Base-by-base conservation (phyloP, 768 basidiomycete genomes). In the Hypsizygus marmoreus region DNA sequence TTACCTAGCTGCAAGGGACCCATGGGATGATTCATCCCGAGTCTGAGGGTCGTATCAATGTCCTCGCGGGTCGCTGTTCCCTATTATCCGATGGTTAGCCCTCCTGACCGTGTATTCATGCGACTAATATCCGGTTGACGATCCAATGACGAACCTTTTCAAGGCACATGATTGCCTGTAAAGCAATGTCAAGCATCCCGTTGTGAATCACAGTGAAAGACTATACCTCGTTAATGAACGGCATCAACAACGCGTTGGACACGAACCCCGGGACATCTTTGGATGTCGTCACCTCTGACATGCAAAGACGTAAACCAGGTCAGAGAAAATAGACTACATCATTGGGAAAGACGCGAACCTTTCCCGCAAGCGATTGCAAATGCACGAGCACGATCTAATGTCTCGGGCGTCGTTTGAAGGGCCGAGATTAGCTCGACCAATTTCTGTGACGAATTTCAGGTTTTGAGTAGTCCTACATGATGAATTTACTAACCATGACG, bases 11-110 rank as follows among this genome's bases (percentile, higher is more conserved):
- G 90, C 5, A 97, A 69, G 2, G 94, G 94, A 3, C 95, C 94
- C 89, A 97, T 95, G 3, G 93, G 92, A 59, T 94, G 90, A 51
- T 85, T 85, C 91, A 95, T 95, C 25, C 95, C 95, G 16, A 97
- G 73, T 61, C 85, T 88, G 39, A 97, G 79, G 0, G 94, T 97
- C 55, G 86, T 93, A 68, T 98, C 95, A 48, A 98, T 97, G 61
- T 97, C 93, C 40, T 97, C 92, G 16, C 89, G 82, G 2, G 89
- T 91, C 1, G 93, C 95, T n/a, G 85, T 80, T 1, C 94, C 95
- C 87, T 91, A 17, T 4, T 12, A n/a, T 29, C 32, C 4, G 13
- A 40, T 14, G 10, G 36, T 10, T 30, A 24, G 12, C 35, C 12
- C 9, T 2, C 24, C 11, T 12, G 12, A 22, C 10, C 8, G 10